Conservation (phyloP, 352 stramenopile genomes). For the Pythium brassicae region DNA sequence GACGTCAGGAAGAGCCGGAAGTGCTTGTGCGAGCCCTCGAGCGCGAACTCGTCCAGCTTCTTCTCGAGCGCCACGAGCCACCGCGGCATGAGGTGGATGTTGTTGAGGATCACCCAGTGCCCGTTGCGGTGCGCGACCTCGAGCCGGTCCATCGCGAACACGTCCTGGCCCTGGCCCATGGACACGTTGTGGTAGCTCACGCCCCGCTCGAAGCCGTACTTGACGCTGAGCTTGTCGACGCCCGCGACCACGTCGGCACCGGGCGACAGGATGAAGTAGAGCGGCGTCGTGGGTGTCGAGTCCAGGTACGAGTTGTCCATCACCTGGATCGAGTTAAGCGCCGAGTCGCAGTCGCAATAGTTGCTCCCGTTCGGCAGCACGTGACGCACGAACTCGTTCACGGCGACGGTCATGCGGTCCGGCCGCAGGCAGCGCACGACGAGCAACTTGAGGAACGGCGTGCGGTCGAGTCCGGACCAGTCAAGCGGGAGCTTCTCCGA, state of each 20-base stretch:
- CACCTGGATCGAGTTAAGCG: conserved; percentile 93
- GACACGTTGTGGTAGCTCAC: conserved; percentile 97
- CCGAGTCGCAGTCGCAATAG: conserved; percentile 96
- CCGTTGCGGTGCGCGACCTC: conserved; percentile 94
- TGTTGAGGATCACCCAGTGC: conserved; percentile 98
- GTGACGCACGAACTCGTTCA: conserved; percentile 94
- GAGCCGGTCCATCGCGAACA: conserved; percentile 94
- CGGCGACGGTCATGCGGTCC: conserved; percentile 92
- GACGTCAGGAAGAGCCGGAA: conserved; percentile 95
- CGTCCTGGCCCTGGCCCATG: conserved; percentile 96
- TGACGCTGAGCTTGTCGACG: conserved; percentile 92
- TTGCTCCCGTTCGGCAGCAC: conserved; percentile 91
- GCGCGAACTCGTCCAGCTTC: conserved; percentile 95
- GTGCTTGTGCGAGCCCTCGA: conserved; percentile 91
- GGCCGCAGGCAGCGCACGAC: conserved; percentile 93
- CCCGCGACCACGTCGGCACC: conserved; percentile 95
- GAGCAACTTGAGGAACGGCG: conserved; percentile 95
- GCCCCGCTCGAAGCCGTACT: conserved; percentile 95
- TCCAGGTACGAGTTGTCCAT: conserved; percentile 95
- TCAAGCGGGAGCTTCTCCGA: conserved; percentile 96
- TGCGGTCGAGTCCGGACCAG: conserved; percentile 94
- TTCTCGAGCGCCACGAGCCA: conserved; percentile 97
- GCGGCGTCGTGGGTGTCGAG: conserved; percentile 92
- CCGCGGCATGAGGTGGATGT: conserved; percentile 96
- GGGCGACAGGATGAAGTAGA: conserved; percentile 97